Evolutionary conservation across 1,284 basidiomycete genomes (phyloP), one percentile per base, ranked within the genome.

Genomic region (Fistulina hepatica): DNA sequence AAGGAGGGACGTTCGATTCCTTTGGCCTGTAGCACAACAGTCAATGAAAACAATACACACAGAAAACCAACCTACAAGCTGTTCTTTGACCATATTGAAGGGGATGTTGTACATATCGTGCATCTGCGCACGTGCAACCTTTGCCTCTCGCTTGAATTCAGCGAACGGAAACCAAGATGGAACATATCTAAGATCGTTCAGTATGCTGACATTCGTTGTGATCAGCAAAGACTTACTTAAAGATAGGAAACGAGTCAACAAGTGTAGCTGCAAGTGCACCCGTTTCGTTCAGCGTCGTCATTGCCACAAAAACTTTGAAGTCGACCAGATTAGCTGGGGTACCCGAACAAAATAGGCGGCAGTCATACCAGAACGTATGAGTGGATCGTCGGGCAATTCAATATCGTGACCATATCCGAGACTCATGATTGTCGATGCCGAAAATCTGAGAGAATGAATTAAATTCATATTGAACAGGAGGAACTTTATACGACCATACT

Each of bases 331-430:
- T 5, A 21, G 27, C 9, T 36, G 31, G 21, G n/a, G 16, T 21
- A 20, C 36, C 34, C 7, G 26, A 16, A 5, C 30, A 27, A n/a
- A n/a, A n/a, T n/a, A n/a, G n/a, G n/a, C n/a, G n/a, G n/a, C n/a
- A n/a, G n/a, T n/a, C n/a, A n/a, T n/a, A n/a, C n/a, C n/a, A n/a
- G n/a, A n/a, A n/a, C n/a, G n/a, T n/a, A 49, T 20, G 26, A 38
- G 46, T 2, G 40, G 41, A 27, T 48, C 44, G 19, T 42, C 13
- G 5, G 12, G 16, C 6, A 38, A 22, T 12, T 26, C 21, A 11
- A 39, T 33, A 5, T 43, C 27, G 34, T 46, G 45, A 2, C 44
- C 44, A 24, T 48, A 49, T 7, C 44, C 41, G 7, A 35, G 25
- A 2, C 39, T 39, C 2, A 48, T 25, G 20, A 48, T 44, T 2